Conservation (phyloP, 805 yeast genomes). For the Wickerhamiella kurtzmanii region DNA sequence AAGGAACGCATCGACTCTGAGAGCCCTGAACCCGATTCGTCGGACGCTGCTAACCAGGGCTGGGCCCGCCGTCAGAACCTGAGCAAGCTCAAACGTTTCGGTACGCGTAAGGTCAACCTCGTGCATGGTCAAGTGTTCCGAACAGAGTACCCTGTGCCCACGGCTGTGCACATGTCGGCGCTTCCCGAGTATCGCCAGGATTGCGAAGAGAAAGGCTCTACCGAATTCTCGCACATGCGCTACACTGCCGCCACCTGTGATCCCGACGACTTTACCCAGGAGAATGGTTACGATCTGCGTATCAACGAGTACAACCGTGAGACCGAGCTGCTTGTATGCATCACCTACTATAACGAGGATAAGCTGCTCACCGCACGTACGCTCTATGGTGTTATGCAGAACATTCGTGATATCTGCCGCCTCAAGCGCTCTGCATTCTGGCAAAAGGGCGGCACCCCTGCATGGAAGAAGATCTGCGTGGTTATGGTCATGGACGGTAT, state of each 20-base stretch:
- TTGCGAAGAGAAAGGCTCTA: conserved; percentile 32
- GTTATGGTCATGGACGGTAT: conserved; percentile 53
- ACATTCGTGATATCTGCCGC: conserved; percentile 46
- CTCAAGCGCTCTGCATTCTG: conserved; percentile 32
- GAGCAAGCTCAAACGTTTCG: conserved; percentile 22
- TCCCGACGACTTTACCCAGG: conserved; percentile 47
- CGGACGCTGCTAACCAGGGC: conserved; percentile 2
- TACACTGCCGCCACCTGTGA: conserved; percentile 57
- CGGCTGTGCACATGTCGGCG: conserved; percentile 28
- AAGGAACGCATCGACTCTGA: neutral
- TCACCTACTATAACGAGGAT: conserved; percentile 59
- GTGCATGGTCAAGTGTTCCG: conserved; percentile 26
- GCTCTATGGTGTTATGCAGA: conserved; percentile 50
- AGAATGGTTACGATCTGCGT: conserved; percentile 41
- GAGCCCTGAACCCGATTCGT: neutral
- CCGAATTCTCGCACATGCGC: conserved; percentile 47
- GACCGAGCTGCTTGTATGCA: conserved; percentile 47
- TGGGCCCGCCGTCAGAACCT: conserved; percentile 25
- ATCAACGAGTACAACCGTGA: conserved; percentile 43
- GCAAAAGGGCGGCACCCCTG: conserved; percentile 34
- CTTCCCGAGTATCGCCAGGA: conserved; percentile 23
- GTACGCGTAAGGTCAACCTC: conserved; percentile 28
- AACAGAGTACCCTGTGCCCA: conserved; percentile 29
- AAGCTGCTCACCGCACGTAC: conserved; percentile 48
- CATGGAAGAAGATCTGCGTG: conserved; percentile 56